Percentiles rank a stretch among this genome's conserved stretches.
Conservation (phyloP, 2,329 filamentous ascomycete genomes). For the Rugonectria rugulosa region DNA sequence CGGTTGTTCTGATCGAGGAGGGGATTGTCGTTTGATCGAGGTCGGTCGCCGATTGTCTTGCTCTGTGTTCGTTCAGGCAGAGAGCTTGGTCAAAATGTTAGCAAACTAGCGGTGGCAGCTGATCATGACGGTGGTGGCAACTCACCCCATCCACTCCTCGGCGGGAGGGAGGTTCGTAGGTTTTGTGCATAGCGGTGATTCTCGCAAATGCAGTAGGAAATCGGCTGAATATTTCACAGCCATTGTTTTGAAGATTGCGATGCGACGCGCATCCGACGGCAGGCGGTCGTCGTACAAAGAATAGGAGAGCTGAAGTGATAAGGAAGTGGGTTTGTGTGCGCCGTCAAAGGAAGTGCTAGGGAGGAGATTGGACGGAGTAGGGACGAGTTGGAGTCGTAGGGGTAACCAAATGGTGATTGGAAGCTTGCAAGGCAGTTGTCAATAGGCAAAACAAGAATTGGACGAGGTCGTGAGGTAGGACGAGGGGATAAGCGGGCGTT, state of each 20-base stretch:
- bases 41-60: constrained; percentile 54
- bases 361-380: background rate
- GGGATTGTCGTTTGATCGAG: constrained; percentile 53
- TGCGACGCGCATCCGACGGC: constrained; percentile 49
- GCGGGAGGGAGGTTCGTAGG: constrained; percentile 80
- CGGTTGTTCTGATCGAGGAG: constrained; percentile 59
- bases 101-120: constrained; percentile 26
- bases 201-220: constrained; percentile 76
- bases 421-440: background rate
- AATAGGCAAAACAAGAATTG: background rate
- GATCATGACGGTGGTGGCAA: constrained; percentile 25
- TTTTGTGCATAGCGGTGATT: constrained; percentile 84
- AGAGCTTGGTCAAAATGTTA: constrained; percentile 45
- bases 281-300: constrained; percentile 31
- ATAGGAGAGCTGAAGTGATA: constrained; percentile 14
- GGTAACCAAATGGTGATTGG: constrained; percentile 1
- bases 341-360: background rate
- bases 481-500: constrained; percentile 2
- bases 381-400: background rate
- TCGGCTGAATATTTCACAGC: constrained; percentile 77
- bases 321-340: constrained; percentile 15
- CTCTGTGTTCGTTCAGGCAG: constrained; percentile 56
- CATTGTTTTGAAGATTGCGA: constrained; percentile 50
- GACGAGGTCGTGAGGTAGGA: background rate
- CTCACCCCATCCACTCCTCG: constrained; percentile 97